Base-by-base conservation (phyloP, 345 rosid genomes). In the Eucalyptus marginata region DNA sequence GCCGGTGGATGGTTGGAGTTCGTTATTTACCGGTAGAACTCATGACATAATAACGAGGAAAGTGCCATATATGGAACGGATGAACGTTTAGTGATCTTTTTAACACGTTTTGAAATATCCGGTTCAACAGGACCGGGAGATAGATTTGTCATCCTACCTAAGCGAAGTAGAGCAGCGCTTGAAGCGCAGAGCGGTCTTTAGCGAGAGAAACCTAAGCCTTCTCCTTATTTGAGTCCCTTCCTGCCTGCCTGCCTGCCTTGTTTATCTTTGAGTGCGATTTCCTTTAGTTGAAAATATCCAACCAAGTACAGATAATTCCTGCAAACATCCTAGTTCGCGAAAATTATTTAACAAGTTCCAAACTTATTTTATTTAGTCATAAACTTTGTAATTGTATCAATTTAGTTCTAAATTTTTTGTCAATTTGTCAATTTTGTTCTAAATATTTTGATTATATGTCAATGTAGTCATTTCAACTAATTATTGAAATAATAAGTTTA, bases 361-460 rank as follows among this genome's bases (percentile, higher is more conserved):
- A 56, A 56, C 29, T 13, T 56, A 24, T 56, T 56, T 22, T 56
- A 22, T 56, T 56, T 22, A 56, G 62, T 24, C 1, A 22, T 56
- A 56, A 56, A 56, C 13, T 22, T 56, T 24, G 24, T 56, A 24
- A 9, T 52, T 1, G 25, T 52, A 18, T 52, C 58, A 8, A 52
- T 52, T 7, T 18, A 52, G 58, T 20, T 52, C 10, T 52, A 7
- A 8, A 8, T 56, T 56, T 20, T 24, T 9, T 56, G 29, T 56
- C 6, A 2, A 56, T 56, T 24, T 24, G 29, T 0, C 13, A 56
- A 24, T 56, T 56, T 56, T 0, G 13, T 24, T 24, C 0, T 56
- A 24, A 56, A 24, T 56, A 1, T 56, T 56, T 24, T 24, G 13
- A 56, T 22, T 29, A 56, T 56, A 18, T 56, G 62, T 56, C 13